These are phyloP conservation scores for Xylariomycetidae sp. DNA, from an alignment of 2,329 filamentous ascomycete genomes.

Conservation along the genomic window DNA sequence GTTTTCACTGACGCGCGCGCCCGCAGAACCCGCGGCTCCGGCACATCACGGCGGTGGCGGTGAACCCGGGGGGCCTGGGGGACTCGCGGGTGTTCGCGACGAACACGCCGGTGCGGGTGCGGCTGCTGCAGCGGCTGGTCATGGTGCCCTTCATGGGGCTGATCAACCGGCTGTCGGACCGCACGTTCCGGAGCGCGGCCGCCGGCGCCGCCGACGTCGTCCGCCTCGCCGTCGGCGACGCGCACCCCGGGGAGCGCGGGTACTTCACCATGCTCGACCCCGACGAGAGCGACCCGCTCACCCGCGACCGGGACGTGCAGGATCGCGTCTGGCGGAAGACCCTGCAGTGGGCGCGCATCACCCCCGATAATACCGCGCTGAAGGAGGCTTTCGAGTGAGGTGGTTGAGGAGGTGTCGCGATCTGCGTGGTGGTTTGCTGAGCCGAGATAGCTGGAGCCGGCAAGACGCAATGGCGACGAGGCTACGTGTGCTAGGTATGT, in stretches of 20 bases:
- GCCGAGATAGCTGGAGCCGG: too few species aligned
- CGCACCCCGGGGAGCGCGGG: constrained; percentile 25
- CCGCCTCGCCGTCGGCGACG: constrained; percentile 15
- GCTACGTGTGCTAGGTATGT: too few species aligned
- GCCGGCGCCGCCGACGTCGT: constrained; percentile 22
- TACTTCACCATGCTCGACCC: constrained; percentile 22
- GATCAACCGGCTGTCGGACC: not conserved
- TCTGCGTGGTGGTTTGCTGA: too few species aligned
- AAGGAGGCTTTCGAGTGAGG: constrained; percentile 7
- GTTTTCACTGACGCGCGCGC: not conserved
- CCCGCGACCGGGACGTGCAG: constrained; percentile 24
- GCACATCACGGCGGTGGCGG: constrained; percentile 22
- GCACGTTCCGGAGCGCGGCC: constrained; percentile 16
- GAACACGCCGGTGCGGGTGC: constrained; percentile 25
- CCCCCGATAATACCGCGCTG: constrained; percentile 8
- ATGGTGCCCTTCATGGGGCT: constrained; percentile 12
- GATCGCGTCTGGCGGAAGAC: constrained; percentile 28
- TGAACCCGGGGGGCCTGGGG: constrained; percentile 25
- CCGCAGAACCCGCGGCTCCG: constrained; percentile 17
- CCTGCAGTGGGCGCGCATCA: constrained; percentile 24
- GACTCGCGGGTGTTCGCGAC: constrained; percentile 31
- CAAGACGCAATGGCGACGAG: too few species aligned
- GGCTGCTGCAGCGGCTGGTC: constrained; percentile 20
- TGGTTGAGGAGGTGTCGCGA: too few species aligned
- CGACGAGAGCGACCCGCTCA: constrained; percentile 23